Evolutionary conservation across 495 filamentous ascomycete genomes (phyloP).

Genomic region (Letharia columbiana): DNA sequence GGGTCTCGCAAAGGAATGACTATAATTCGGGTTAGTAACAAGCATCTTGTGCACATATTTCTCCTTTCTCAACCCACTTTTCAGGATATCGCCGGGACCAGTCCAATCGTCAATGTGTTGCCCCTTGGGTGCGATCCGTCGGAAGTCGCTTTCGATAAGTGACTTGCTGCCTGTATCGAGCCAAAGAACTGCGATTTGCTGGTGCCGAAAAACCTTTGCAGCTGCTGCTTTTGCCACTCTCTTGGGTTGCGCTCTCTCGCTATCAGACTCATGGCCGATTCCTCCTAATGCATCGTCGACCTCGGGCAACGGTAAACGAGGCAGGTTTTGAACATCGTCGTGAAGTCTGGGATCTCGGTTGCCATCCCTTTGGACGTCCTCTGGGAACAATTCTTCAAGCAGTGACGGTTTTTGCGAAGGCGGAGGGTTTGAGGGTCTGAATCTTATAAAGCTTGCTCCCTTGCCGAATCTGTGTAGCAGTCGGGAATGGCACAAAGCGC

Average conservation of each 20-base stretch:
- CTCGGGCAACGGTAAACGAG: conserved; percentile 28
- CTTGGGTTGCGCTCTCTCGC: background rate
- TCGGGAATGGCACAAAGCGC: conserved; percentile 6
- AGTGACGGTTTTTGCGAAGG: conserved; percentile 30
- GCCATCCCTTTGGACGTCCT: conserved; percentile 27
- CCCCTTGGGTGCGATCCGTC: conserved; percentile 49
- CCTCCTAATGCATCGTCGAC: conserved; percentile 3
- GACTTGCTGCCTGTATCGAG: conserved; percentile 43
- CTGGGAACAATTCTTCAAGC: conserved; percentile 53
- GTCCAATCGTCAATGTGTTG: conserved; percentile 56
- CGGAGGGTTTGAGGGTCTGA: background rate
- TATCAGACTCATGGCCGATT: conserved; percentile 6
- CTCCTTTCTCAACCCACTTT: conserved; percentile 23
- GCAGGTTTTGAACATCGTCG: conserved; percentile 18
- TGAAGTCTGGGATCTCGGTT: background rate
- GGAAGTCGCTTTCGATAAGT: conserved; percentile 55
- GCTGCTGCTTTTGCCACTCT: conserved; percentile 8
- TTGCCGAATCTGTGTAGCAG: background rate
- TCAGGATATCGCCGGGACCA: conserved; percentile 39
- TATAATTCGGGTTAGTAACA: conserved; percentile 1
- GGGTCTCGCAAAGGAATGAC: conserved; percentile 47
- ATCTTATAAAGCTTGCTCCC: background rate
- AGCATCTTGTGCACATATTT: background rate
- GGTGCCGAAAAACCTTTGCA: conserved; percentile 19
- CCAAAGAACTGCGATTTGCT: conserved; percentile 37